Conservation (phyloP, 208 protist genomes). For the Trypanosomatidae sp. region DNA sequence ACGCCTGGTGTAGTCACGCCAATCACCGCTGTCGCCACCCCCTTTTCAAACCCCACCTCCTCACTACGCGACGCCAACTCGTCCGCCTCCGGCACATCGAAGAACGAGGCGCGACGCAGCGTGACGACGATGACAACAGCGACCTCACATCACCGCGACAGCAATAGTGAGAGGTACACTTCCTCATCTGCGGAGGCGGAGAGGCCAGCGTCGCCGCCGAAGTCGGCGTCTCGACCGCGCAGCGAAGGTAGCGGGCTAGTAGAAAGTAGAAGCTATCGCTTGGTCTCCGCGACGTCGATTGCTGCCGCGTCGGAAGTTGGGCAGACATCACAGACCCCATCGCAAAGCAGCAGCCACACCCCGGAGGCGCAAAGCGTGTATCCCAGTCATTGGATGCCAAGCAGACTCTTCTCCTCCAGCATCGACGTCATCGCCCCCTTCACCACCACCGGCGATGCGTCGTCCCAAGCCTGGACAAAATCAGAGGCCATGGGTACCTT, state of each 20-base stretch:
- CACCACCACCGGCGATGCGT: constrained; percentile 3
- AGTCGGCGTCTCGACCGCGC: not conserved
- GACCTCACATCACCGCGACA: not conserved
- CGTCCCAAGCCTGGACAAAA: constrained; percentile 13
- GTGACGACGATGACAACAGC: not conserved
- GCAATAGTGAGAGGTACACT: constrained; percentile 4
- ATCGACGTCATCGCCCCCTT: constrained; percentile 2
- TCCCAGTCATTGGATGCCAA: constrained; percentile 1
- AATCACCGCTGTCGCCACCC: not conserved
- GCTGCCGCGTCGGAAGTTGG: not conserved
- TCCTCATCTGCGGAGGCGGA: constrained; percentile 16
- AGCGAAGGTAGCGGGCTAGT: not conserved
- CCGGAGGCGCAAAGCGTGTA: not conserved
- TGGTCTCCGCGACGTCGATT: not conserved
- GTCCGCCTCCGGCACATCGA: not conserved
- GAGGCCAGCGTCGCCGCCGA: not conserved
- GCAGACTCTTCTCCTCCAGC: constrained; percentile 2
- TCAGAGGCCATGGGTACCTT: not conserved
- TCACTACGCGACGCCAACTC: not conserved
- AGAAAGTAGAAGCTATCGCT: not conserved
- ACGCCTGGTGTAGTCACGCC: not conserved
- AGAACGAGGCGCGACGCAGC: not conserved
- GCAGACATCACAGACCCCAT: not conserved
- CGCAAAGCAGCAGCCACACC: not conserved
- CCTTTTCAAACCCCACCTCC: not conserved